Percentiles rank a stretch among this genome's conserved stretches.
These are phyloP conservation scores for Chlorella sp. DNA, from an alignment of 139 green algal genomes.

Conservation along the genomic window DNA sequence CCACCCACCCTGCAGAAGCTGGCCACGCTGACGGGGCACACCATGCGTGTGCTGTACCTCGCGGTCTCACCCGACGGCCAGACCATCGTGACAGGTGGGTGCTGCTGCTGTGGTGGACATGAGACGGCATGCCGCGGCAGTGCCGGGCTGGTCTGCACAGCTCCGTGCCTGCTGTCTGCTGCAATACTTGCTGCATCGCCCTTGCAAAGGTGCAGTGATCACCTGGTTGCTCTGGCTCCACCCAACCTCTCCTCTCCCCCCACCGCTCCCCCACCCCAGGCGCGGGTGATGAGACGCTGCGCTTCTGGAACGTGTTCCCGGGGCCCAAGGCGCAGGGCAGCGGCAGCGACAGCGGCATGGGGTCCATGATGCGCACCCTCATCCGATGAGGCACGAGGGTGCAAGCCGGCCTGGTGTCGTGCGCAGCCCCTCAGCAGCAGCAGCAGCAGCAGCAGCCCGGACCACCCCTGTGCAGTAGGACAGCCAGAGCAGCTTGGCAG, in stretches of 20 bases:
- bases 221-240: too few relatives aligned
- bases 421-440: too few relatives aligned
- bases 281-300: slow-evolving; percentile 93
- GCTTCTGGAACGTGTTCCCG: slow-evolving; percentile 97
- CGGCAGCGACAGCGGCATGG: slow-evolving; percentile 50
- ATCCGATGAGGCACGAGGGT: slow-evolving; percentile 59
- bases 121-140: too few relatives aligned
- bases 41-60: slow-evolving; percentile 95
- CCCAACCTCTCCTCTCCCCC: too few relatives aligned
- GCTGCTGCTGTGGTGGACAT: not conserved
- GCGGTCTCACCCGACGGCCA: slow-evolving; percentile 95
- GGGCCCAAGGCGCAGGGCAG: slow-evolving; percentile 58
- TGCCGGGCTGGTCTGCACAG: too few relatives aligned
- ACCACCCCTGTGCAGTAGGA: too few relatives aligned
- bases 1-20: slow-evolving; percentile 79
- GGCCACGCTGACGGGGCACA: slow-evolving; percentile 95
- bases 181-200: too few relatives aligned
- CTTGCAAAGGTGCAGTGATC: too few relatives aligned
- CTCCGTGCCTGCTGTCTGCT: too few relatives aligned
- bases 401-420: too few relatives aligned
- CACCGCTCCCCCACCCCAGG: slow-evolving; percentile 18
- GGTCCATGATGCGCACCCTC: slow-evolving; percentile 69
- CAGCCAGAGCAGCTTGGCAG: too few relatives aligned
- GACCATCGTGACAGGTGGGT: slow-evolving; percentile 96
- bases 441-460: too few relatives aligned